Evolutionary conservation across 768 basidiomycete species (phyloP).

Genomic region (Lentinula aciculospora): DNA sequence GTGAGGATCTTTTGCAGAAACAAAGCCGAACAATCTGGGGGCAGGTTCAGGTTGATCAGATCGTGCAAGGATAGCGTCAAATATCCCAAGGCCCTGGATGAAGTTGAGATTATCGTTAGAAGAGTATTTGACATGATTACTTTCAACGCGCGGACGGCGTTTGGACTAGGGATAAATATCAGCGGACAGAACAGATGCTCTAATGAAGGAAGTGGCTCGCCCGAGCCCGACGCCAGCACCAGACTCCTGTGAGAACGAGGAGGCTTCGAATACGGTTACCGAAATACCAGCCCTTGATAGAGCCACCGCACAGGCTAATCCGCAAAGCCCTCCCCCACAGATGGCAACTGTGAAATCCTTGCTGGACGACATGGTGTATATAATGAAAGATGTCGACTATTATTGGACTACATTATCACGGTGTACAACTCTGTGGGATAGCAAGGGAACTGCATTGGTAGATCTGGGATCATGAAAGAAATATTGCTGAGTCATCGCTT

Average conservation of each 20-base stretch:
- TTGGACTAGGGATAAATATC: conserved; percentile 32
- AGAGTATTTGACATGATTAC: not conserved
- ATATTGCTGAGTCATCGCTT: not conserved
- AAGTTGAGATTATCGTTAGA: not conserved
- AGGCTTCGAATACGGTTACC: conserved; percentile 48
- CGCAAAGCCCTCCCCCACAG: conserved; percentile 52
- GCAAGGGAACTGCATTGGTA: not conserved
- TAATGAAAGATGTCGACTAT: not conserved
- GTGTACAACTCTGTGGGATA: not conserved
- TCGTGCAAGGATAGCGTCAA: conserved; percentile 33
- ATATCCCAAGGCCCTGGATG: conserved; percentile 31
- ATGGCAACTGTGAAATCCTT: conserved; percentile 47
- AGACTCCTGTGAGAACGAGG: conserved; percentile 37
- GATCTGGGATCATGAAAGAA: not conserved
- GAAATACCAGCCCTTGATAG: conserved; percentile 35
- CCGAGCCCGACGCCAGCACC: conserved; percentile 53
- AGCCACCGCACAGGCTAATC: conserved; percentile 41
- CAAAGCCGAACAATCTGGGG: conserved; percentile 28
- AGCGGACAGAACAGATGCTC: not conserved
- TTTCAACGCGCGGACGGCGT: conserved; percentile 38
- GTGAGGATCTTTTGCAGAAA: conserved; percentile 36
- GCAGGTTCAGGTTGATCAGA: conserved; percentile 27
- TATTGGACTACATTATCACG: not conserved
- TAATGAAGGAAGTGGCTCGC: conserved; percentile 11
- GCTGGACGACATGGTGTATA: not conserved